Evolutionary conservation across 164 flowering plant genomes (phyloP).

Genomic region (Protea cynaroides): DNA sequence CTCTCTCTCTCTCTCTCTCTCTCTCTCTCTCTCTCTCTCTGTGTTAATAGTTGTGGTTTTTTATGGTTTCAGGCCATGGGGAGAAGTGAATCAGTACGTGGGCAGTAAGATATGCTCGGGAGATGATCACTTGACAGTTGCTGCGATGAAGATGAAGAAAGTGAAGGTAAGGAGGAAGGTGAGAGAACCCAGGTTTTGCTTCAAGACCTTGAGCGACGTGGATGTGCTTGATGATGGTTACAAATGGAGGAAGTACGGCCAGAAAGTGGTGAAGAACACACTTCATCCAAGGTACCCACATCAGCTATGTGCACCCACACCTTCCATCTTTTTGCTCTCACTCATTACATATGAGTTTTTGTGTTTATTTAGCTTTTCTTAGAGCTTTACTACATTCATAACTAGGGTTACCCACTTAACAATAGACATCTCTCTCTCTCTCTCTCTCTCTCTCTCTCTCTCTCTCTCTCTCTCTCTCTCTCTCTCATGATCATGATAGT

Average conservation of each 20-base stretch:
- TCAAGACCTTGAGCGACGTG: slow-evolving; percentile 86
- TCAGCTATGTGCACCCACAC: neutral
- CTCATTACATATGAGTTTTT: neutral
- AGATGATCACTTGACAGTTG: slow-evolving; percentile 37
- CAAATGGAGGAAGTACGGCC: slow-evolving; percentile 92
- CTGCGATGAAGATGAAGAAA: slow-evolving; percentile 81
- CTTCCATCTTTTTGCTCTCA: neutral
- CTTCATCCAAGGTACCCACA: slow-evolving; percentile 72
- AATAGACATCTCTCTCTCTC: neutral
- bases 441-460: no score
- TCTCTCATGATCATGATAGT: neutral
- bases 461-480: neutral
- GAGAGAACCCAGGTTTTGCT: slow-evolving; percentile 91
- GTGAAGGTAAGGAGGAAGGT: slow-evolving; percentile 69
- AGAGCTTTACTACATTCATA: neutral
- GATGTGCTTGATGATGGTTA: slow-evolving; percentile 93
- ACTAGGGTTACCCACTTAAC: neutral
- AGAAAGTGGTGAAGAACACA: slow-evolving; percentile 89
- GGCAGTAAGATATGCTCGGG: slow-evolving; percentile 23
- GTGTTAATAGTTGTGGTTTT: neutral
- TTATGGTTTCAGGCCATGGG: slow-evolving; percentile 48
- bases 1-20: no score
- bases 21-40: neutral
- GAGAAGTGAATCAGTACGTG: slow-evolving; percentile 32
- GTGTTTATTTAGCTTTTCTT: no score